phyloP scores from a whole-genome alignment of 2,329 filamentous ascomycete genomes.

The Aspergillus candidus region DNA sequence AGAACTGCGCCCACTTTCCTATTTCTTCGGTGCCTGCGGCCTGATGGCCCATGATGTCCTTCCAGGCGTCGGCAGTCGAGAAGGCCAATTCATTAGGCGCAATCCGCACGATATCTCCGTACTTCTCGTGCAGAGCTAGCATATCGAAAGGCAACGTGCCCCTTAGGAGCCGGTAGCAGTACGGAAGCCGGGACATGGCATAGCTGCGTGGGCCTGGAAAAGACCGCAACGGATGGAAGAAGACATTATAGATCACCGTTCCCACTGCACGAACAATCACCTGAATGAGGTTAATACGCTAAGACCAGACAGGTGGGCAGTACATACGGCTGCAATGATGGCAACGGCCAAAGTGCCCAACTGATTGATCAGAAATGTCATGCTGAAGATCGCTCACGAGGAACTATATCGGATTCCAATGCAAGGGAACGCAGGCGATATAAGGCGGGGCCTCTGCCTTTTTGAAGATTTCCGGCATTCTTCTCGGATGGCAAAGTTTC shows the following conservation, averaged over 20 bases:
- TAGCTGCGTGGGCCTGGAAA: slow-evolving; percentile 24
- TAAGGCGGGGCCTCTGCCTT: too few relatives aligned
- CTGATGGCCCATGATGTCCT: slow-evolving; percentile 21
- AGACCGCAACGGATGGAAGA: slow-evolving; percentile 23
- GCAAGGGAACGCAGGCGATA: too few relatives aligned
- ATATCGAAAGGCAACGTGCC: slow-evolving; percentile 9
- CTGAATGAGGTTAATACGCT: not conserved
- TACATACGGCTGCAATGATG: not conserved
- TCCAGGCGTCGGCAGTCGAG: slow-evolving; percentile 20
- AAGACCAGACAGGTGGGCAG: not conserved
- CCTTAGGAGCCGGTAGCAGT: slow-evolving; percentile 7
- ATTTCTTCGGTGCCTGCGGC: slow-evolving; percentile 12
- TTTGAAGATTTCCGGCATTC: too few relatives aligned
- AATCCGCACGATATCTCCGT: slow-evolving; percentile 26
- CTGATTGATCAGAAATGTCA: not conserved
- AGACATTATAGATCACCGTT: slow-evolving; percentile 22
- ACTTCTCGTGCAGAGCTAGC: slow-evolving; percentile 19
- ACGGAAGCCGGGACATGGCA: slow-evolving; percentile 19
- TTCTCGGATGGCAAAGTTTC: too few relatives aligned
- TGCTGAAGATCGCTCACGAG: not conserved
- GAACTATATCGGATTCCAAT: not conserved
- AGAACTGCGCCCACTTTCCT: slow-evolving; percentile 18
- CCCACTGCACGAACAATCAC: not conserved
- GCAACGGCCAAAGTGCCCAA: not conserved
- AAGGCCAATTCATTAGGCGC: slow-evolving; percentile 26